phyloP scores from a whole-genome alignment of 2,329 filamentous ascomycete genomes.

The Nothophoma quercina region DNA sequence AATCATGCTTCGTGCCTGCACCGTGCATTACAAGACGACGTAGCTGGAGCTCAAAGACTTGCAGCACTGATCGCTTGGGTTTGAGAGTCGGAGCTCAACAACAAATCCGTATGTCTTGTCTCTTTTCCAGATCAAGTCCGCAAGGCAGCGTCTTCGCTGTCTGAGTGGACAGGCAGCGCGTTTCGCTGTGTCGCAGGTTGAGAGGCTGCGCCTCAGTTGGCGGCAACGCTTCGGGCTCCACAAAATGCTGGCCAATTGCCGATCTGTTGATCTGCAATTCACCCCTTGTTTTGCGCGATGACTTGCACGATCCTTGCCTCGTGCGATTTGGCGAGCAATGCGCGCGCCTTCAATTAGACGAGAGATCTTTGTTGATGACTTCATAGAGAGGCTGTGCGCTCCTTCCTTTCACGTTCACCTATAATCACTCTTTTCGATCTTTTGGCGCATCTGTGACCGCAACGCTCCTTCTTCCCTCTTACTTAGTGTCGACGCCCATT shows the following conservation, averaged over 20 bases:
- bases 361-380: constrained; percentile 27
- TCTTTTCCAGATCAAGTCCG: no score
- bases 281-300: constrained; percentile 22
- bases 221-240: constrained; percentile 24
- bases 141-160: constrained; percentile 8
- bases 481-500: background rate
- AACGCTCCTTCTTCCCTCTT: constrained; percentile 3
- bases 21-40: no score
- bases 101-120: no score
- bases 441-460: constrained; percentile 1
- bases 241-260: constrained; percentile 29
- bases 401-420: constrained; percentile 17
- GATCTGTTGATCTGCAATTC: constrained; percentile 19
- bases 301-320: constrained; percentile 20
- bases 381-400: constrained; percentile 36
- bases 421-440: background rate
- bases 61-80: no score
- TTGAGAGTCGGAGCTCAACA: no score
- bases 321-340: constrained; percentile 22
- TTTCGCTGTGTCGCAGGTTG: constrained; percentile 44
- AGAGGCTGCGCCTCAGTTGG: constrained; percentile 38
- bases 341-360: constrained; percentile 30
- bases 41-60: no score
- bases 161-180: constrained; percentile 22
- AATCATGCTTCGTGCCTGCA: no score